phyloP scores from a whole-genome alignment of 2,329 filamentous ascomycete genomes.

The Aspergillus novoparasiticus region DNA sequence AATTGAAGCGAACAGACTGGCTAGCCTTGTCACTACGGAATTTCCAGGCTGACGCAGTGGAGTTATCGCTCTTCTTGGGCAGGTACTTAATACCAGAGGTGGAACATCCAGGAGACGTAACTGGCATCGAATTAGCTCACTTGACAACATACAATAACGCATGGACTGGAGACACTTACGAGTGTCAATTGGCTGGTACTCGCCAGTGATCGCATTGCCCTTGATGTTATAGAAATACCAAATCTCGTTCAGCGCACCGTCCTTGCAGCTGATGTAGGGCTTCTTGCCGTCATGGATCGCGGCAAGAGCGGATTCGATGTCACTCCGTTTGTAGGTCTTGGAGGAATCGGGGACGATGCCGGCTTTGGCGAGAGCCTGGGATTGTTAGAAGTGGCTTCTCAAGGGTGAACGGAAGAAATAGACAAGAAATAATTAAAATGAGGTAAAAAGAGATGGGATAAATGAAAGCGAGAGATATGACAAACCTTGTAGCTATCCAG shows the following conservation, averaged over 20 bases:
- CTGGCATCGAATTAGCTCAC: conserved; percentile 18
- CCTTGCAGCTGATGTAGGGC: conserved; percentile 55
- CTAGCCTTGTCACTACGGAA: background rate
- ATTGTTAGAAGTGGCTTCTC: background rate
- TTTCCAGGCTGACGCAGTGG: background rate
- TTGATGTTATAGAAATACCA: conserved; percentile 58
- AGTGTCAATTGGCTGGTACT: conserved; percentile 60
- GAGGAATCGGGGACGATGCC: conserved; percentile 56
- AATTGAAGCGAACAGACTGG: conserved; percentile 4
- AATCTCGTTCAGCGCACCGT: conserved; percentile 53
- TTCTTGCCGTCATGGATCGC: conserved; percentile 50
- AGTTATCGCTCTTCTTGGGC: conserved; percentile 50
- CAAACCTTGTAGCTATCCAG: conserved; percentile 57
- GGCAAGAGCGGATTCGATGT: conserved; percentile 55
- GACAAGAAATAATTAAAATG: background rate
- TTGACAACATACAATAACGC: background rate
- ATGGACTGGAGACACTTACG: conserved; percentile 33
- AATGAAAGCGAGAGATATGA: background rate
- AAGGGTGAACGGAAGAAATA: background rate
- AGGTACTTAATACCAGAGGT: conserved; percentile 64
- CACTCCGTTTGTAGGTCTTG: conserved; percentile 54
- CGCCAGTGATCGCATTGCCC: conserved; percentile 61
- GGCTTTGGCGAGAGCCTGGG: conserved; percentile 54
- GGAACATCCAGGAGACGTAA: conserved; percentile 61
- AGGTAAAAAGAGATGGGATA: background rate